Evolutionary conservation across 495 filamentous ascomycete genomes (phyloP).

Genomic region (Annulohypoxylon stygium): DNA sequence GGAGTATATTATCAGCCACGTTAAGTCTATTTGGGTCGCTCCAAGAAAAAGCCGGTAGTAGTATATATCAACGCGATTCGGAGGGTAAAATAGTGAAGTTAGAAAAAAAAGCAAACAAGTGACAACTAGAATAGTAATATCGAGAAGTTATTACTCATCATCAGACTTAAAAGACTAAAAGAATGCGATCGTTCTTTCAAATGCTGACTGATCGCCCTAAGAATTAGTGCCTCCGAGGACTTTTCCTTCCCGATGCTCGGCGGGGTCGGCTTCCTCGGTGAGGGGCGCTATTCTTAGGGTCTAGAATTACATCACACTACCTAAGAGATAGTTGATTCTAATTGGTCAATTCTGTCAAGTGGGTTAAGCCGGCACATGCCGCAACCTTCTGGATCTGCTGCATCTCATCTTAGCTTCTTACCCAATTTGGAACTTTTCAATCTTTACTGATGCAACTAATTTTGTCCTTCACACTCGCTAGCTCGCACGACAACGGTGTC

Average conservation of each 20-base stretch:
- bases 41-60: not conserved
- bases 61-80: not conserved
- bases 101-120: not conserved
- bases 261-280: constrained; percentile 36
- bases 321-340: not conserved
- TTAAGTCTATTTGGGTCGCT: not conserved
- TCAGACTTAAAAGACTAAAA: constrained; percentile 15
- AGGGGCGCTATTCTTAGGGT: constrained; percentile 25
- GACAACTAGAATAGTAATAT: not conserved
- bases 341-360: constrained; percentile 33
- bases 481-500: not conserved
- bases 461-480: not conserved
- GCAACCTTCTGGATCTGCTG: constrained; percentile 7
- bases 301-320: constrained; percentile 36
- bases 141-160: constrained; percentile 30
- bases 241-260: constrained; percentile 27
- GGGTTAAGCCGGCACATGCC: constrained; percentile 26
- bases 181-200: constrained; percentile 33
- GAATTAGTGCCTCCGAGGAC: constrained; percentile 26
- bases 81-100: not conserved
- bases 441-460: constrained; percentile 12
- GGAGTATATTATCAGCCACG: constrained; percentile 10
- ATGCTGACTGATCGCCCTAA: constrained; percentile 41
- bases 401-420: constrained; percentile 28
- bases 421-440: constrained; percentile 30